Conservation (phyloP, 306 rosid genomes). For the Alnus rubra region DNA sequence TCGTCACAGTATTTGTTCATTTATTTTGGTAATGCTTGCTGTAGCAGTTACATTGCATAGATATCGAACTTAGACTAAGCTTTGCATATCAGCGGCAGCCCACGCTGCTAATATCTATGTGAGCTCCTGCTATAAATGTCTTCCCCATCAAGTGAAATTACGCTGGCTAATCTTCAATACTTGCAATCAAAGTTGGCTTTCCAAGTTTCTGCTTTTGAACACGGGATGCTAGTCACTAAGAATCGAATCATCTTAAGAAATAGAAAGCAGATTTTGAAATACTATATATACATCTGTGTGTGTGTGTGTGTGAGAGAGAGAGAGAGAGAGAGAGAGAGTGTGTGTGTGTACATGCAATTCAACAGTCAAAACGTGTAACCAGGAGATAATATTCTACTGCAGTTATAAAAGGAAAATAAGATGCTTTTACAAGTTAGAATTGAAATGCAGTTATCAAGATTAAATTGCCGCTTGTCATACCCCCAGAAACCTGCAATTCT, state of each 20-base stretch:
- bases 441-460: neutral
- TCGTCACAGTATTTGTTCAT: neutral
- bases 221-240: neutral
- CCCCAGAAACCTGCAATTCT: neutral
- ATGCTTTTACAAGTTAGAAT: neutral
- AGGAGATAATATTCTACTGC: neutral
- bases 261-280: neutral
- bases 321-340: no score
- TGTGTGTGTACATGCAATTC: neutral
- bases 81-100: neutral
- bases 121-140: constrained; percentile 22
- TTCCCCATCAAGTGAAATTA: constrained; percentile 3
- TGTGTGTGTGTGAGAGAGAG: no score
- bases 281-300: no score
- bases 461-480: neutral
- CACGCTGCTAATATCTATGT: neutral
- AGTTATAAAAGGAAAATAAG: no score
- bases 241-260: neutral
- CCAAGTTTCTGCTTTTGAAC: constrained; percentile 28
- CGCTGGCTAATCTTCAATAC: constrained; percentile 9
- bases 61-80: neutral
- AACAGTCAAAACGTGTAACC: neutral
- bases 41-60: neutral
- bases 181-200: constrained; percentile 20
- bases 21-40: neutral